Evolutionary conservation across 2,329 filamentous ascomycete species (phyloP).

Genomic region (Trichoderma endophyticum): DNA sequence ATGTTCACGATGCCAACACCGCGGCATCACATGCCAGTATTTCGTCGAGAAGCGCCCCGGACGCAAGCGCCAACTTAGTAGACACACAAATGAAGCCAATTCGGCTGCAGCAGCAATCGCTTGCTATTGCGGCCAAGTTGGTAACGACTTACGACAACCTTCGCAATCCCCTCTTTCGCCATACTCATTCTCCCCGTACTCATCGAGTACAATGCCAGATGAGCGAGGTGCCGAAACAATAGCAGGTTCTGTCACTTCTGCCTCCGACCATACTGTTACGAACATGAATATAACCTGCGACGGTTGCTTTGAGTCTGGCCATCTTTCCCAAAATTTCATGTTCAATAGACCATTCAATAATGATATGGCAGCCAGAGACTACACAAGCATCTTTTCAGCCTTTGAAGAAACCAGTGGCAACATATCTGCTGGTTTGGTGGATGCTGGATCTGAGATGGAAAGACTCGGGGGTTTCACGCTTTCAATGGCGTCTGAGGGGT

Average conservation of each 20-base stretch:
- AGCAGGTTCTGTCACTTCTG: not conserved
- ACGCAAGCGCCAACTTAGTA: not conserved
- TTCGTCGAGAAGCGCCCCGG: not conserved
- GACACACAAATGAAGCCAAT: not conserved
- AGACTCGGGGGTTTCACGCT: rapidly evolving
- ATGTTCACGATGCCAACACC: not conserved
- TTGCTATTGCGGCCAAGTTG: not conserved
- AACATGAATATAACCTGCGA: too few relatives aligned
- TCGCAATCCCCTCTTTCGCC: too few relatives aligned
- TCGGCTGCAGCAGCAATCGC: rapidly evolving
- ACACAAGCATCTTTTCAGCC: not conserved
- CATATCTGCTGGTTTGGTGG: not conserved
- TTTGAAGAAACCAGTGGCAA: rapidly evolving
- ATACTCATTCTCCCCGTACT: not conserved
- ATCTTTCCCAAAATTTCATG: not conserved
- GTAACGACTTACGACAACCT: too few relatives aligned
- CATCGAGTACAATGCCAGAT: not conserved
- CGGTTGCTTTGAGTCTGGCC: rapidly evolving
- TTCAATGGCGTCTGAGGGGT: not conserved
- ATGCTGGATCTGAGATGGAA: not conserved
- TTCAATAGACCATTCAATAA: rapidly evolving
- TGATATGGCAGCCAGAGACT: not conserved
- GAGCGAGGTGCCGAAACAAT: not conserved
- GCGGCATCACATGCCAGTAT: not conserved
- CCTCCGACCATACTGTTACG: not conserved